Evolutionary conservation across 2,329 filamentous ascomycete genomes (phyloP), one percentile per base, ranked within the genome.

Genomic region (Huntiella moniliformis): DNA sequence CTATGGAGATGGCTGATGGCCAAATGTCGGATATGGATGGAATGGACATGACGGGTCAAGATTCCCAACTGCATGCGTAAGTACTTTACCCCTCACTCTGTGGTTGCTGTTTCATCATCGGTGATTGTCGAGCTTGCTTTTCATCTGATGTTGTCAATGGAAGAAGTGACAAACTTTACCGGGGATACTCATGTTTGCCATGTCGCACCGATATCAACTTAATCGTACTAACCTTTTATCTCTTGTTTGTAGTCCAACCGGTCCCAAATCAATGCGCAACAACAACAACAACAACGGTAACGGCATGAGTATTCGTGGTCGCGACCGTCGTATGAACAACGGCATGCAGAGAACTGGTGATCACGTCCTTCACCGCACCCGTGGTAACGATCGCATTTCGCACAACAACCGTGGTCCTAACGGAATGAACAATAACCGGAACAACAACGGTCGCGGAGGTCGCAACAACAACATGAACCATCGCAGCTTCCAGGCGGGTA

Each of bases 261-360:
- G 88, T 47, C 91, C 91, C 13, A 91, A 87, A 60, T 86, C 87
- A 32, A 94, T 96, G 86, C 82, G 91, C 56, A 84, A 81, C 58
- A 74, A 74, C 44, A 73, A 66, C 54, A n/a, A n/a, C n/a, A 28
- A 28, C 7, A 28, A 8, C 6, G 58, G 58, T 45, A 49, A 46
- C 40, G 44, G 44, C 17, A 49, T 57, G 50, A 57, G 61, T 38
- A 57, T 68, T 47, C 67, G 70, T 46, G 71, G 74, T 46, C 77
- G 83, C 53, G 81, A 82, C 49, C 86, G 85, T 60, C 77, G 84
- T 51, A 44, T 48, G 54, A 73, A 92, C 57, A 83, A 83, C 56
- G 76, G 78, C 11, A 78, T 94, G 74, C 84, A 92, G 55, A 78
- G 88, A 51, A 68, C 71, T 33, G 67, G 68, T 53, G 86, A 94